Evolutionary conservation across 164 flowering plant species (phyloP), one percentile per base, ranked within the genome.

Genomic region (Vitis riparia): DNA sequence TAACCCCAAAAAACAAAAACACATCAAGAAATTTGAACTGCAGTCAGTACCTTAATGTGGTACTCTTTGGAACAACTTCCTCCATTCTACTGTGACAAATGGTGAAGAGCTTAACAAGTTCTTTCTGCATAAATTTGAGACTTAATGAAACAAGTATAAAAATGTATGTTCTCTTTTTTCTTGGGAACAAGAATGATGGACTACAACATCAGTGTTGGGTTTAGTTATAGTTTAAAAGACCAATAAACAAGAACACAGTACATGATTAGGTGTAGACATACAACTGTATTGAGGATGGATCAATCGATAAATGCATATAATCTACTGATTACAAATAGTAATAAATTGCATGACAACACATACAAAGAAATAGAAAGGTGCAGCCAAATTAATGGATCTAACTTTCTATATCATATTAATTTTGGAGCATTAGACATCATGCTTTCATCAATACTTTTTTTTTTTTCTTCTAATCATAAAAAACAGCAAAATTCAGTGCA

Each of bases 21-120:
- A 19, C 5, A 51, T 8, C 27, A 51, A 48, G 48, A 58, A 57
- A 55, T 49, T 30, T 15, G 47, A 30, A 50, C 27, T 11, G 57
- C 9, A 19, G n/a, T 10, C 37, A 67, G 23, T 87, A 91, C 97
- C 97, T 91, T 44, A 87, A 90, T 15, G 77, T 37, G 71, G 70
- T 68, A 67, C 77, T 83, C 50, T 70, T 71, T 3, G 94, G 91
- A 74, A 93, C 69, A 74, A 93, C 75, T 65, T 93, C 88, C 69
- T 82, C 93, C 96, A 95, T 88, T 79, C 76, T 89, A 79, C 96
- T 88, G 76, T 95, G 99, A 75, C 96, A 92, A 27, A 79, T 75
- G n/a, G 59, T 32, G 77, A 85, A 85, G 47, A 95, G 86, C 80
- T 90, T 85, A 49, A 95, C 94, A 47, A 71, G 82, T 80, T 81